Evolutionary conservation across 2,329 filamentous ascomycete species (phyloP), one percentile per base, ranked within the genome.

Genomic region (Emmonsia crescens): DNA sequence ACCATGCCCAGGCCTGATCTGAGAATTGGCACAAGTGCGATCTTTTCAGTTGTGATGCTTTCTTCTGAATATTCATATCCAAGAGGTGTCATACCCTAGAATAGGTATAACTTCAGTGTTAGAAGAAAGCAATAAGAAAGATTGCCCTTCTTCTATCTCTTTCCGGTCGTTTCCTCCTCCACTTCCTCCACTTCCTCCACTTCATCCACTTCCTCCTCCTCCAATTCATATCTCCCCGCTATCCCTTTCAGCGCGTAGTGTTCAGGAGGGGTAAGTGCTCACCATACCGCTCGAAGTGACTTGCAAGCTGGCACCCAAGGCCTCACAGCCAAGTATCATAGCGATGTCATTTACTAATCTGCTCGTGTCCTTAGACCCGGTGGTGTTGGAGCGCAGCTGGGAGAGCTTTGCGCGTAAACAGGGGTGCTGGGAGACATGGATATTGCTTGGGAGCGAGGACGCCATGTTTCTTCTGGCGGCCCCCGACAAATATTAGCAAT

Each of bases 1-100:
- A 96, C 83, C 92, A 97, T 96, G 73, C 85, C 89, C 48, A 96
- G 80, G 31, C 93, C 93, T 3, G 90, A 96, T 64, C 93, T 84
- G n/a, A 97, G 83, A 74, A 97, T 96, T 44, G 93, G 93, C 2
- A 97, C 87, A 60, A 97, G 82, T 59, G 87, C 92, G 67, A 96
- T 83, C 62, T 82, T 83, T 57, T 80, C 76, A 0, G 89, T 87
- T 5, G 82, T 75, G 66, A 90, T 80, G 46, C 79, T 80, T 44
- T 84, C 82, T 0, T 84, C 86, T 16, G 83, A 81, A 77, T 92
- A 96, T 64, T 85, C 77, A 73, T 86, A 90, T 66, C 88, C 89
- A 38, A 97, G 82, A 0, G 90, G 89, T 0, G 91, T 94, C 71
- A 83, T 78, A 72, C 87, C 89, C 89, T 95, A 67, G 16, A 49